Evolutionary conservation across 164 flowering plant species (phyloP).

Genomic region (Umbellularia californica): DNA sequence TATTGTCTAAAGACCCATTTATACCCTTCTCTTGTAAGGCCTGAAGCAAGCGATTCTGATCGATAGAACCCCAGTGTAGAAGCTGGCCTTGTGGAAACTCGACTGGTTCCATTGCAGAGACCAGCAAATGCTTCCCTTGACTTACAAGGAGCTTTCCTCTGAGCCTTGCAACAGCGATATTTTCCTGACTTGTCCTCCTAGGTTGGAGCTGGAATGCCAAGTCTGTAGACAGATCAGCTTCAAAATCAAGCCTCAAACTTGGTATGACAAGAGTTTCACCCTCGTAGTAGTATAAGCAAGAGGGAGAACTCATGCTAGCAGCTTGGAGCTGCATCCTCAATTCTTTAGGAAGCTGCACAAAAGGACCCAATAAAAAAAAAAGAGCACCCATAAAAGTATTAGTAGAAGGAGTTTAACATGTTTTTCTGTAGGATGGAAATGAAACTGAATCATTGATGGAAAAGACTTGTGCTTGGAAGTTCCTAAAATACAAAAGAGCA

Average conservation of each 20-base stretch:
- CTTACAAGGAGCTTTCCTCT: conserved; percentile 45
- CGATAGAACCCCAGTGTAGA: conserved; percentile 47
- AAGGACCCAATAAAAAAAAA: background rate
- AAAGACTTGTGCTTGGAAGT: too few relatives aligned
- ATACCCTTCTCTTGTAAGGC: conserved; percentile 45
- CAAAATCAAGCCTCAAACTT: conserved; percentile 27
- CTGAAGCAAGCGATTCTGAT: conserved; percentile 28
- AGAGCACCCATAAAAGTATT: background rate
- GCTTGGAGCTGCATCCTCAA: conserved; percentile 17
- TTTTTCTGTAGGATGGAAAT: background rate
- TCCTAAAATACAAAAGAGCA: too few relatives aligned
- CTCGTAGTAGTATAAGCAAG: conserved; percentile 33
- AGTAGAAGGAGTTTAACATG: background rate
- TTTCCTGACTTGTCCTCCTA: conserved; percentile 31
- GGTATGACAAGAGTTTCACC: conserved; percentile 49
- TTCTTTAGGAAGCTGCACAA: conserved; percentile 52
- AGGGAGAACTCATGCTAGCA: conserved; percentile 13
- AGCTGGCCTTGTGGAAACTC: conserved; percentile 17
- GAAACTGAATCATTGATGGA: too few relatives aligned
- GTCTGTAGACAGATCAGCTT: conserved; percentile 43
- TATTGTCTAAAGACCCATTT: conserved; percentile 25
- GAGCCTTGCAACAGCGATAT: conserved; percentile 41
- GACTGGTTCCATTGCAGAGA: conserved; percentile 15
- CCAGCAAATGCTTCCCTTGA: conserved; percentile 37
- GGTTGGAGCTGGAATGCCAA: conserved; percentile 37